Base-by-base conservation (phyloP, 768 basidiomycete species). In the Rhodotorula paludigena region DNA sequence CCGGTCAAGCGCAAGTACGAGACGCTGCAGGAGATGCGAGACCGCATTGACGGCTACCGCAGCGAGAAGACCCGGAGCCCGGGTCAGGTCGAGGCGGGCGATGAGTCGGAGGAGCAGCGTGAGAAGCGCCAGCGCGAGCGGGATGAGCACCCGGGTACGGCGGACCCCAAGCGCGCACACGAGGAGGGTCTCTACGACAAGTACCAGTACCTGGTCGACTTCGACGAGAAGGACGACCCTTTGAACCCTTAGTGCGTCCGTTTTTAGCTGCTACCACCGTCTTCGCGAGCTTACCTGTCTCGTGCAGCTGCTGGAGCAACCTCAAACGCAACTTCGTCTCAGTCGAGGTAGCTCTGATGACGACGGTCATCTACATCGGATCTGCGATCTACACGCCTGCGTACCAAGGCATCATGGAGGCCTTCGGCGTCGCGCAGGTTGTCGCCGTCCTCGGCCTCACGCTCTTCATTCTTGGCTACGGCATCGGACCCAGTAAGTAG, bases 391-490 rank as follows among this genome's bases (percentile, higher is more conserved):
- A 71, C 63, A 64, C 72, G 1, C 44, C 72, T 10, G 45, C 55
- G 2, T 59, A 59, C 20, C 42, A 62, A 21, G 69, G 61, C n/a
- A 23, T 77, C 25, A 63, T 66, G 52, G 41, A 25, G 15, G 45
- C 56, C 21, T 77, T 74, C 55, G 63, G 60, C 48, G 71, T 75
- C 20, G 48, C 60, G 0, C 68, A 70, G 32, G 62, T 60, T 0
- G 67, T 73, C 12, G 75, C 74, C 14, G 77, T 76, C 3, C 68
- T 81, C 15, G 78, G 77, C 36, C 65, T 80, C 6, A 76, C 75
- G 8, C 68, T 78, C 0, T 68, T 72, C 63, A 60, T 68, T 14
- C 45, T 57, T 1, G 78, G 76, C 58, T 79, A 79, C 67, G 79
- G 77, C 3, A 66, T 77, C 16, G 78, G 77, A 0, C 76, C 77